Conservation (phyloP, 352 stramenopile species). For the Pythium monospermum region DNA sequence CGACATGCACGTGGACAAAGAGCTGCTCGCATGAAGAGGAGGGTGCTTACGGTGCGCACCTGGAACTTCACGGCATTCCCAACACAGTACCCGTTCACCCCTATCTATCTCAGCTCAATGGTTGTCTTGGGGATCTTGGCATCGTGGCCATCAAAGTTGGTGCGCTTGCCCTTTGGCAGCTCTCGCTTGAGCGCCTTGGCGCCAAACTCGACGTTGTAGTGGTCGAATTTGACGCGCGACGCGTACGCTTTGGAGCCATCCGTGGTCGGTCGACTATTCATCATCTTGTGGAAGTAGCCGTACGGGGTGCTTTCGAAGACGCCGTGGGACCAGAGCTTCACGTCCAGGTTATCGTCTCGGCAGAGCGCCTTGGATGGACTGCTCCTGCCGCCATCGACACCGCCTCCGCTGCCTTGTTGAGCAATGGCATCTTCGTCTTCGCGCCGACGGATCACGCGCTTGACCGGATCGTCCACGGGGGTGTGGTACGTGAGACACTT, state of each 20-base stretch:
- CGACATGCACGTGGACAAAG: no score
- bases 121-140: slow-evolving; percentile 38
- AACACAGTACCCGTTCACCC: no score
- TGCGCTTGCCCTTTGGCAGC: slow-evolving; percentile 59
- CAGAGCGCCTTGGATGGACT: slow-evolving; percentile 17
- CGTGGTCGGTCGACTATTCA: slow-evolving; percentile 39
- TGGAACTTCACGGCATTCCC: no score
- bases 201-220: slow-evolving; percentile 62
- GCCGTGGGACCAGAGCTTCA: slow-evolving; percentile 69
- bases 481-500: slow-evolving; percentile 47
- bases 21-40: no score
- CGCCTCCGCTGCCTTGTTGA: slow-evolving; percentile 23
- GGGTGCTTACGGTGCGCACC: no score
- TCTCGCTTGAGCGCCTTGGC: slow-evolving; percentile 38
- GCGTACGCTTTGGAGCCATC: slow-evolving; percentile 50
- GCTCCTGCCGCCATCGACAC: slow-evolving; percentile 7
- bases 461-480: slow-evolving; percentile 57
- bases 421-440: slow-evolving; percentile 70
- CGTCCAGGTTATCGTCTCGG: slow-evolving; percentile 63
- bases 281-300: slow-evolving; percentile 84
- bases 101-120: slow-evolving; percentile 46
- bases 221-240: slow-evolving; percentile 61
- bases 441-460: slow-evolving; percentile 51
- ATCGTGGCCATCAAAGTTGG: slow-evolving; percentile 45
- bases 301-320: slow-evolving; percentile 77